Evolutionary conservation across 768 basidiomycete genomes (phyloP).

Genomic region (Trametes punicea): DNA sequence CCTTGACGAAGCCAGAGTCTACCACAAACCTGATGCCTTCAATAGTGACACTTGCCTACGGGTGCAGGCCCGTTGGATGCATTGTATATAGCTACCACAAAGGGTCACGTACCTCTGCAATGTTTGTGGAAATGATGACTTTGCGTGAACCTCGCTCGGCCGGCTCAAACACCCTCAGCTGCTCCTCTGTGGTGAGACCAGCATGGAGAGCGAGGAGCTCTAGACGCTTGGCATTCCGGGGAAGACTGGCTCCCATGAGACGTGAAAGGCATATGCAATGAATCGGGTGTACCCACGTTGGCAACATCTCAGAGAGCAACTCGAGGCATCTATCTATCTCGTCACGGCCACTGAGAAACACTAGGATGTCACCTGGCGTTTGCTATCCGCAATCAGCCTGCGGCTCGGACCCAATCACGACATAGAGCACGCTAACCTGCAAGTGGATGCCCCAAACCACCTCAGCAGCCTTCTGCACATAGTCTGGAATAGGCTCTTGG

Average conservation of each 20-base stretch:
- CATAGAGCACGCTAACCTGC: conserved; percentile 48
- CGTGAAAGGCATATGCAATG: neutral
- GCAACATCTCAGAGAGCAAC: conserved; percentile 71
- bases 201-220: conserved; percentile 81
- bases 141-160: conserved; percentile 77
- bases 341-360: conserved; percentile 94
- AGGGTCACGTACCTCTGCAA: conserved; percentile 67
- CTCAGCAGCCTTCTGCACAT: conserved; percentile 77
- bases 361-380: conserved; percentile 82
- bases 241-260: conserved; percentile 38
- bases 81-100: neutral
- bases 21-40: conserved; percentile 93
- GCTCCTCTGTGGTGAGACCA: conserved; percentile 84
- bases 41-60: conserved; percentile 91
- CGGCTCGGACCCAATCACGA: neutral
- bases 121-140: conserved; percentile 91
- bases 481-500: conserved; percentile 72
- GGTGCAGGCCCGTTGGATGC: too few relatives aligned
- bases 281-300: conserved; percentile 47
- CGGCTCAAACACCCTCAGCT: conserved; percentile 79
- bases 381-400: conserved; percentile 44
- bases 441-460: conserved; percentile 79
- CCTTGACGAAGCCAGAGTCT: conserved; percentile 95
- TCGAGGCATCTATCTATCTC: conserved; percentile 92
- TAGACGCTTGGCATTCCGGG: conserved; percentile 53